Conservation (phyloP, 805 yeast genomes). For the Kregervanrija delftensis region DNA sequence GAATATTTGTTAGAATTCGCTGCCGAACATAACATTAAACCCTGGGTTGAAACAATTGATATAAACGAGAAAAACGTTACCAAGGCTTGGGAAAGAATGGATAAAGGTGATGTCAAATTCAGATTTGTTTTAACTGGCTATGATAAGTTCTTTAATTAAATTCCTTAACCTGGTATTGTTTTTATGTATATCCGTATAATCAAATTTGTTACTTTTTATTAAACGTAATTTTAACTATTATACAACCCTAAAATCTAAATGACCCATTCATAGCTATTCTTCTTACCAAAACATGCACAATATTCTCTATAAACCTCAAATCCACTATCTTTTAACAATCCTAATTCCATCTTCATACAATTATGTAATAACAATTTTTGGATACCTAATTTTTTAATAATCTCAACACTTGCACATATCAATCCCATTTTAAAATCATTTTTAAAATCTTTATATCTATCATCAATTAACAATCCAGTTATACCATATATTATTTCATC, state of each 20-base stretch:
- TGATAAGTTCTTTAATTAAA: constrained; percentile 26
- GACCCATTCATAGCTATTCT: constrained; percentile 19
- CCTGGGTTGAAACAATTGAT: constrained; percentile 47
- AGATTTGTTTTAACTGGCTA: constrained; percentile 47
- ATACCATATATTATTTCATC: constrained; percentile 38
- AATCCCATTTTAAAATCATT: constrained; percentile 49
- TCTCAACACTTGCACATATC: constrained; percentile 46
- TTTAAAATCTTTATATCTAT: constrained; percentile 42
- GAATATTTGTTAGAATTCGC: constrained; percentile 41
- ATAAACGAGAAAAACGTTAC: constrained; percentile 37
- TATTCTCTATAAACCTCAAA: constrained; percentile 19
- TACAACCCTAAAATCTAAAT: not conserved
- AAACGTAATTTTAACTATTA: too few species aligned
- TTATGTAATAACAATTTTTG: constrained; percentile 11
- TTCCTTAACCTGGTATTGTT: too few species aligned
- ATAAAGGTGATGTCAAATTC: constrained; percentile 44
- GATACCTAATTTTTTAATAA: constrained; percentile 29
- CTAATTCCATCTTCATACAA: constrained; percentile 8
- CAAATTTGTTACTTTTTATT: too few species aligned
- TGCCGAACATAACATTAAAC: constrained; percentile 37
- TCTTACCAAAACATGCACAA: constrained; percentile 16
- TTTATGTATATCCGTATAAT: too few species aligned
- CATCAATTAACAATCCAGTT: constrained; percentile 47
- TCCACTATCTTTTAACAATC: constrained; percentile 19
- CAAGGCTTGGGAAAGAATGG: constrained; percentile 41